Percentiles rank a stretch among this genome's conserved stretches.
phyloP scores from a whole-genome alignment of 2,329 filamentous ascomycete species.

The Emergomyces orientalis region DNA sequence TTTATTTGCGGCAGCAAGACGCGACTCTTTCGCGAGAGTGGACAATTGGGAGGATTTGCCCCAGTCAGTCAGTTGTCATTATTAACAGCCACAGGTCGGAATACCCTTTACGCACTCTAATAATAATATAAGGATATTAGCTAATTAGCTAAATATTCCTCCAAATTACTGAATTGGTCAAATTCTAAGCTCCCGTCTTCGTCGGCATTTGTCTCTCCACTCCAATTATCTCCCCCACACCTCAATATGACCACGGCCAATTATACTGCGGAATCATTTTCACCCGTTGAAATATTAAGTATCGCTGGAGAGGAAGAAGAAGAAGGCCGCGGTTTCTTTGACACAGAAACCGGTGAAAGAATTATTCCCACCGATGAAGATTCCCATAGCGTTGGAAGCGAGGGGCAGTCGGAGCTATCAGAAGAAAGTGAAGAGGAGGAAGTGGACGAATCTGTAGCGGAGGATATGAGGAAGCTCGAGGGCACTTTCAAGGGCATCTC shows the following conservation, averaged over 20 bases:
- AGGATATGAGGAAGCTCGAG: slow-evolving; percentile 82
- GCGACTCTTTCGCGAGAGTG: neutral
- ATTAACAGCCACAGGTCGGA: neutral
- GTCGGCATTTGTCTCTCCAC: neutral
- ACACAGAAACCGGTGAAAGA: neutral
- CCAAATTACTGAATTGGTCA: neutral
- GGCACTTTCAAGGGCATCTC: slow-evolving; percentile 74
- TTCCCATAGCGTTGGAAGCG: slow-evolving; percentile 7
- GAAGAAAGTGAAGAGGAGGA: slow-evolving; percentile 26
- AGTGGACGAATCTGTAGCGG: slow-evolving; percentile 49
- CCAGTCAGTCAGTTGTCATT: neutral
- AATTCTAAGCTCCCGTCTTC: neutral
- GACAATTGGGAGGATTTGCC: neutral
- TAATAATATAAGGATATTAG: neutral
- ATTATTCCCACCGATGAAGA: slow-evolving; percentile 23
- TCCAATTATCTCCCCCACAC: too few relatives aligned
- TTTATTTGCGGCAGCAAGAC: neutral
- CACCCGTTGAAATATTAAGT: slow-evolving; percentile 17
- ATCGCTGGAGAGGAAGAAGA: slow-evolving; percentile 28
- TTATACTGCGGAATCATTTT: slow-evolving; percentile 4
- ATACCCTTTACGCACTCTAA: neutral
- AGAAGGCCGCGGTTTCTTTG: slow-evolving; percentile 9
- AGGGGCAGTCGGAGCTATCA: slow-evolving; percentile 19
- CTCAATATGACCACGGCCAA: neutral
- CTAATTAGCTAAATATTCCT: neutral